Conservation (phyloP, 306 rosid genomes). For the Cicer bijugum region DNA sequence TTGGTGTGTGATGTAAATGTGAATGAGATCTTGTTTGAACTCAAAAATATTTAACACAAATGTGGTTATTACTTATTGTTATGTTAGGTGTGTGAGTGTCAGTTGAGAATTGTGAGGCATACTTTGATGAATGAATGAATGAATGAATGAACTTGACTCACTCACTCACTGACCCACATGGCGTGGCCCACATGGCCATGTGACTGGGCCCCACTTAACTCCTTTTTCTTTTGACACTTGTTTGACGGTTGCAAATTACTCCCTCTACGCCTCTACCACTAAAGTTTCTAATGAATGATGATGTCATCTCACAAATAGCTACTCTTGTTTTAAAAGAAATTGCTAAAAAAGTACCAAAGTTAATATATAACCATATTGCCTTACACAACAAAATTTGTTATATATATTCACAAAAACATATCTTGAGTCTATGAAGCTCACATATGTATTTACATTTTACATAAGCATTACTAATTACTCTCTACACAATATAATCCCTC, state of each 20-base stretch:
- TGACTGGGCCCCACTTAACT: background rate
- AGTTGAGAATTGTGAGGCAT: too few relatives aligned
- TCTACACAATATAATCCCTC: slow-evolving; percentile 33
- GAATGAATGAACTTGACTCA: background rate
- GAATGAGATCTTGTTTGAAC: slow-evolving; percentile 43
- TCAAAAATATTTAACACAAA: background rate
- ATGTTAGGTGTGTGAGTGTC: background rate
- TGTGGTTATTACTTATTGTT: background rate
- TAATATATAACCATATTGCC: background rate
- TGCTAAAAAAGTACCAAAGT: too few relatives aligned
- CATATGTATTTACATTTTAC: slow-evolving; percentile 44
- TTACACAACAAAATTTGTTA: slow-evolving; percentile 35
- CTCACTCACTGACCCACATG: slow-evolving; percentile 10
- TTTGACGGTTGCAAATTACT: background rate
- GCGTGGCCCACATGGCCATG: background rate
- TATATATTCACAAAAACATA: slow-evolving; percentile 21
- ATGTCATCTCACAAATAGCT: too few relatives aligned
- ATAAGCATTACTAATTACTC: slow-evolving; percentile 35
- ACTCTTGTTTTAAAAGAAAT: too few relatives aligned
- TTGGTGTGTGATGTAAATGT: slow-evolving; percentile 28
- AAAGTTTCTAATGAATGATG: too few relatives aligned
- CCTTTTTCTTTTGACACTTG: background rate
- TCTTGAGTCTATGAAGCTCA: slow-evolving; percentile 32
- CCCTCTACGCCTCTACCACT: too few relatives aligned
- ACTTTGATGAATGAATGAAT: too few relatives aligned